Base-by-base conservation (phyloP, 257 asterid species). In the Solanum pennellii region DNA sequence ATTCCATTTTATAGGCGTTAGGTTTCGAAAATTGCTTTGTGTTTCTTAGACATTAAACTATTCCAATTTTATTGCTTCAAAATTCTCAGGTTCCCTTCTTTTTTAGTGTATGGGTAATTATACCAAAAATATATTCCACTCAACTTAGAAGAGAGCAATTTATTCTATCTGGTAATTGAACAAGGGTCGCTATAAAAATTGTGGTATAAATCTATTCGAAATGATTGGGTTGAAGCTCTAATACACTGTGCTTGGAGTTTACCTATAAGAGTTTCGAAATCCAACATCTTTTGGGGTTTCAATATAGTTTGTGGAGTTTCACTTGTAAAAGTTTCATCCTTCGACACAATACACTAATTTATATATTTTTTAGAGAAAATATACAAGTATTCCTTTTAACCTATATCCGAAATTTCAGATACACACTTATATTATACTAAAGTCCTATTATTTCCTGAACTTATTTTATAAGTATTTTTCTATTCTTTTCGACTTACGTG, bases 61-160 rank as follows among this genome's bases (percentile, higher is more conserved):
- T 93, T 90, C 93, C 91, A 89, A 86, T 88, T 82, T 89, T 91
- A 74, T 94, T 90, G 88, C 98, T 91, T 93, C 74, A 39, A 71
- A 21, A 3, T 86, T 45, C 12, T 66, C 69, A 86, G 89, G 92
- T 68, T 90, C 89, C 71, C 90, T 92, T 91, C 92, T 90, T 91
- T 91, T 88, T 33, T 33, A 33, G 35, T 15, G 60, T 6, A 2
- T 52, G 60, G 9, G 60, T 52, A 16, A 52, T 49, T 52, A 52
- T 52, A 6, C 60, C 60, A 62, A 62, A 9, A 8, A 62, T 62
- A 62, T 62, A 62, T 21, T 21, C 25, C 69, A 21, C 69, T 60
- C 29, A 62, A 62, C 71, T 62, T 25, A 33, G 35, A 62, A 62
- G n/a, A 62, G 25, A 23, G 9, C 9, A 60, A 10, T 60, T 60